phyloP scores from a whole-genome alignment of 2,329 filamentous ascomycete species.

The Colletotrichum nymphaeae region DNA sequence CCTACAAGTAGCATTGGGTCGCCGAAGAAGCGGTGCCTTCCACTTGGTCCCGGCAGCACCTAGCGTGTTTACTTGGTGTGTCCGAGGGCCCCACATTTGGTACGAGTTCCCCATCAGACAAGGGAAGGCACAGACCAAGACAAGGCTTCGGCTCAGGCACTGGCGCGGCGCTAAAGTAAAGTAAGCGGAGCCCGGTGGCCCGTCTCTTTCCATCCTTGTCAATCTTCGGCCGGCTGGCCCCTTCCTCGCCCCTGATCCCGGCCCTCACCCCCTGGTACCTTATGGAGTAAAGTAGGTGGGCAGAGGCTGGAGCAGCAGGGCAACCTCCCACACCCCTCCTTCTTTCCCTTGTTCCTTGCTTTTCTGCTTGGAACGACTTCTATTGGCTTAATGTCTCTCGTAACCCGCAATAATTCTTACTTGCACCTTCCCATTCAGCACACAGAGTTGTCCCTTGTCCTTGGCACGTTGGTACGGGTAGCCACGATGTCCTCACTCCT shows the following conservation, averaged over 20 bases:
- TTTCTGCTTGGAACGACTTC: background rate
- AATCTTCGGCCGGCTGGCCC: background rate
- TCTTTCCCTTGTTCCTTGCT: slow-evolving; percentile 11
- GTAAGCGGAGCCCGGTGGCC: slow-evolving; percentile 11
- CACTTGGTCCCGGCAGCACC: slow-evolving; percentile 7
- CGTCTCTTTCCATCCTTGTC: slow-evolving; percentile 4
- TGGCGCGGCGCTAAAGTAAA: slow-evolving; percentile 12
- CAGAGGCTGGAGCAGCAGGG: no score
- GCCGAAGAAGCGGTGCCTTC: background rate
- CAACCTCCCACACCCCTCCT: background rate
- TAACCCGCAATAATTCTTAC: slow-evolving; percentile 4
- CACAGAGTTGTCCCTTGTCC: slow-evolving; percentile 10
- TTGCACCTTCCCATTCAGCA: slow-evolving; percentile 30
- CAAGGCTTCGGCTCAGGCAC: slow-evolving; percentile 24
- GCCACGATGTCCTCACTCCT: slow-evolving; percentile 18
- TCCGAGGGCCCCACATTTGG: background rate
- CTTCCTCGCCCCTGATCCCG: slow-evolving; percentile 8
- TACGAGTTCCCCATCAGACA: background rate
- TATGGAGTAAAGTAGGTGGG: no score
- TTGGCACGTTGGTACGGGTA: slow-evolving; percentile 6
- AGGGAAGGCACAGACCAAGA: background rate
- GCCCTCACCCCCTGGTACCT: background rate
- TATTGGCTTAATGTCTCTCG: background rate
- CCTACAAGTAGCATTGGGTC: background rate
- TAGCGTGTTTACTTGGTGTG: background rate